Base-by-base conservation (phyloP, 2,329 filamentous ascomycete species). In the Orbilia blumenaviensis region DNA sequence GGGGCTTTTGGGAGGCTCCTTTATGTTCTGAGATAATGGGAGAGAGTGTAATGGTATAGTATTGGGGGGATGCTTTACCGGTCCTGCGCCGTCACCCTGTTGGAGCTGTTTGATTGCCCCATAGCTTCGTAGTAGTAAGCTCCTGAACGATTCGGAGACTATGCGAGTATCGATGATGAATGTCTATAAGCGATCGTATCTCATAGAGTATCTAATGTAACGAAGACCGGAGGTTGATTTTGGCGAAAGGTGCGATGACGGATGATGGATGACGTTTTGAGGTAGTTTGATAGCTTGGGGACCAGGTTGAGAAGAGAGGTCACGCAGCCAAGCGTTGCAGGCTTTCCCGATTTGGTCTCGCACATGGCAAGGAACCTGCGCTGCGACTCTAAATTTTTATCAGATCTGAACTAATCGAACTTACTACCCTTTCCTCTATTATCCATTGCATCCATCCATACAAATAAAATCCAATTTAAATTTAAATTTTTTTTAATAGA, bases 51-150 rank as follows among this genome's bases (percentile, higher is more conserved):
- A 36, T 21, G 1, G n/a, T 27, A 18, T 21, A 8, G 42, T 9
- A 23, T 12, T 14, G n/a, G 23, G 50, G 14, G 60, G 12, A 12
- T 14, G 83, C 88, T 80, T 32, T 82, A 96, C 94, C 93, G 93
- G 85, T 98, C 94, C 85, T 97, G 94, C 80, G 88, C 87, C 34
- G 90, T 90, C 77, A 91, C 88, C 83, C 89, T 91, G 81, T 88
- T 86, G 67, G 87, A 84, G 82, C 89, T 91, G 80, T 84, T 84
- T 60, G 86, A 83, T 82, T 91, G 91, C 52, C 90, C 90, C 90
- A 91, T 91, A 25, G 44, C 9, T 67, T 21, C n/a, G n/a, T n/a
- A n/a, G 62, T 23, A 41, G 18, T 9, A 32, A 23, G 16, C 12
- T 48, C 41, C 41, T n/a, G n/a, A n/a, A n/a, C n/a, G n/a, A n/a